A percentile compares a stretch with the other conserved stretches of the same genome.
phyloP scores from a whole-genome alignment of 2,329 filamentous ascomycete genomes.

The Canariomyces notabilis region DNA sequence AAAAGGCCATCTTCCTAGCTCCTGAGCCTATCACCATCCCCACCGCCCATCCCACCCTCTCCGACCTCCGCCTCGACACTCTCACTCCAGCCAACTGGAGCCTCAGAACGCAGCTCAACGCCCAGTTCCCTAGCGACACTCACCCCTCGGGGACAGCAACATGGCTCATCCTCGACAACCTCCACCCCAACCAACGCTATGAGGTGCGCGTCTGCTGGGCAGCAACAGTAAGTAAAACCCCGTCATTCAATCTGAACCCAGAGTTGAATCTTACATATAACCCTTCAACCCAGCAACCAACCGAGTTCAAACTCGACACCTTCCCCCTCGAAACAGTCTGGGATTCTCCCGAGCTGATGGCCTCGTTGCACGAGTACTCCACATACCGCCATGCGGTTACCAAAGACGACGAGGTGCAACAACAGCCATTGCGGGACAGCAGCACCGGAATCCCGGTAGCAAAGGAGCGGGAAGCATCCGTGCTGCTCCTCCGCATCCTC shows the following conservation, averaged over 20 bases:
- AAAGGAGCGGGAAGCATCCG: constrained; percentile 37
- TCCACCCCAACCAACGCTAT: constrained; percentile 72
- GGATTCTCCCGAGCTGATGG: constrained; percentile 55
- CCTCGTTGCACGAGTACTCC: constrained; percentile 60
- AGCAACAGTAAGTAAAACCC: constrained; percentile 60
- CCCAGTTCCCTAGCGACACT: constrained; percentile 58
- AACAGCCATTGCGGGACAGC: constrained; percentile 1
- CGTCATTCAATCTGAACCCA: too few species aligned
- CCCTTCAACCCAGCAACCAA: constrained; percentile 67
- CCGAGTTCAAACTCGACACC: constrained; percentile 65
- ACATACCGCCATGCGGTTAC: constrained; percentile 39
- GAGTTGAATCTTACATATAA: too few species aligned
- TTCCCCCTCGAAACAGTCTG: constrained; percentile 59
- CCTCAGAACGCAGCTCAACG: constrained; percentile 59
- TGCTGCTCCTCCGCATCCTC: constrained; percentile 67
- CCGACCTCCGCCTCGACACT: constrained; percentile 57
- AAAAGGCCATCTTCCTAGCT: constrained; percentile 84
- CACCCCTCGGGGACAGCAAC: constrained; percentile 55
- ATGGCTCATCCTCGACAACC: constrained; percentile 72
- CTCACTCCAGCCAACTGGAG: constrained; percentile 52
- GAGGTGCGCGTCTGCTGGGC: constrained; percentile 92
- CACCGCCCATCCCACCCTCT: constrained; percentile 49
- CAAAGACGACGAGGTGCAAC: not conserved
- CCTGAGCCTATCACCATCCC: constrained; percentile 56
- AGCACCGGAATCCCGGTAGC: constrained; percentile 1